Evolutionary conservation across 768 basidiomycete genomes (phyloP).

Genomic region (Piloderma croceum): DNA sequence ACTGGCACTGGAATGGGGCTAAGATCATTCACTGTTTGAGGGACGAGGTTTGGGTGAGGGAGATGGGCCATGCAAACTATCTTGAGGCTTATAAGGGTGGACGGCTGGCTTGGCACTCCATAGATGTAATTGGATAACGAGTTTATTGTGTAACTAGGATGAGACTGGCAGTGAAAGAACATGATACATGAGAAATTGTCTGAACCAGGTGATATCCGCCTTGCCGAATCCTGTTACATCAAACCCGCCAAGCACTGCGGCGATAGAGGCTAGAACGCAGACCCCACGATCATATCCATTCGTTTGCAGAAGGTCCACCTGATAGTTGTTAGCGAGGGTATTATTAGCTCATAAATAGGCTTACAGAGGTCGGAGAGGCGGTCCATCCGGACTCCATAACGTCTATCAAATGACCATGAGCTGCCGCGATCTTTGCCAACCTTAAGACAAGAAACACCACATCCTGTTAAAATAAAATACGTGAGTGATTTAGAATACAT

Average conservation of each 20-base stretch:
- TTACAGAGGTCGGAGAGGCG: slow-evolving; percentile 1
- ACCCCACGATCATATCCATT: slow-evolving; percentile 20
- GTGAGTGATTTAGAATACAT: no score
- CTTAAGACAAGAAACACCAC: background rate
- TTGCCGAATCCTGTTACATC: slow-evolving; percentile 10
- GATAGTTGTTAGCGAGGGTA: background rate
- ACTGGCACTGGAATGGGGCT: no score
- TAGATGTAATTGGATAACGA: no score
- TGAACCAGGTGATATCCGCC: slow-evolving; percentile 11
- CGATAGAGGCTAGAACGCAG: slow-evolving; percentile 20
- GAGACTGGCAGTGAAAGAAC: no score
- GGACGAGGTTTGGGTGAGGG: no score
- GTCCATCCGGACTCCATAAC: slow-evolving; percentile 13
- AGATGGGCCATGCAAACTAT: no score
- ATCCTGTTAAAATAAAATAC: background rate
- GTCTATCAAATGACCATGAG: slow-evolving; percentile 1
- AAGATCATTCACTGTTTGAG: no score
- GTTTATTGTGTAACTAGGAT: no score
- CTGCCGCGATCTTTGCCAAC: slow-evolving; percentile 6
- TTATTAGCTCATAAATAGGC: background rate
- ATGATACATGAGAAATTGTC: slow-evolving; percentile 6
- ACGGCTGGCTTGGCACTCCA: no score
- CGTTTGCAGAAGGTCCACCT: background rate
- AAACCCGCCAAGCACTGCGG: slow-evolving; percentile 15
- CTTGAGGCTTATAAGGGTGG: no score